A percentile compares a stretch with the other conserved stretches of the same genome.
Evolutionary conservation across 2,329 filamentous ascomycete species (phyloP).

Genomic region (Calonectria hongkongensis): DNA sequence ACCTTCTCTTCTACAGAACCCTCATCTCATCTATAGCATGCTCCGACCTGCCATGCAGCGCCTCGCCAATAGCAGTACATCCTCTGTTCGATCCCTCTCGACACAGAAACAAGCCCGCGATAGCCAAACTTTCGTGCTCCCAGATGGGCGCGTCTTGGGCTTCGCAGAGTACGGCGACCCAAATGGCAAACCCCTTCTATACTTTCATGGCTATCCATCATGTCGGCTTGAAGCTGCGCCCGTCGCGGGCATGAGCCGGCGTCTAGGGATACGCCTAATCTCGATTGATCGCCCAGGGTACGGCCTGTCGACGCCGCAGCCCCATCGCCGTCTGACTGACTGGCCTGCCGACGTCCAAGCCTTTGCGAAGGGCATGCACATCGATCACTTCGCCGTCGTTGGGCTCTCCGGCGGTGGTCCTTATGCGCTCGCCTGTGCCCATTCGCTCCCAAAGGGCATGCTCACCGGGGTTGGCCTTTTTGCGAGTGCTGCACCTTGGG

Average conservation of each 20-base stretch:
- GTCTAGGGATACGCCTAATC: conserved; percentile 58
- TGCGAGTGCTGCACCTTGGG: conserved; percentile 60
- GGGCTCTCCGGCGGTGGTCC: conserved; percentile 61
- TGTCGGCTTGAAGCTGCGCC: conserved; percentile 62
- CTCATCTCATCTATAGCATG: neutral
- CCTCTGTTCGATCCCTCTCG: conserved; percentile 27
- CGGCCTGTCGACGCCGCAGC: conserved; percentile 62
- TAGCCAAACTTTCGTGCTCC: conserved; percentile 58
- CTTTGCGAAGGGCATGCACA: conserved; percentile 52
- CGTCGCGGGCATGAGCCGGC: conserved; percentile 52
- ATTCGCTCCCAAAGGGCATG: conserved; percentile 53
- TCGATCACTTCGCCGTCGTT: conserved; percentile 58
- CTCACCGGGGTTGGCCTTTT: conserved; percentile 62
- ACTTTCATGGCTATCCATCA: conserved; percentile 65
- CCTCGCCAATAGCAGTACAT: neutral
- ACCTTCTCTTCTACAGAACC: neutral
- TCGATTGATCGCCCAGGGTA: conserved; percentile 65
- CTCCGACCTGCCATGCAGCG: conserved; percentile 6
- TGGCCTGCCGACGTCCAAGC: conserved; percentile 59
- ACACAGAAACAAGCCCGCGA: conserved; percentile 11
- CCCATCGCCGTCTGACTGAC: conserved; percentile 57
- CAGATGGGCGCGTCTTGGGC: conserved; percentile 63
- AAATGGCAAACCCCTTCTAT: conserved; percentile 59
- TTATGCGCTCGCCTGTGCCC: conserved; percentile 60
- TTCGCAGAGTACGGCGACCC: conserved; percentile 63